Evolutionary conservation across 768 basidiomycete species (phyloP), one percentile per base, ranked within the genome.

Genomic region (Collybia sp.): DNA sequence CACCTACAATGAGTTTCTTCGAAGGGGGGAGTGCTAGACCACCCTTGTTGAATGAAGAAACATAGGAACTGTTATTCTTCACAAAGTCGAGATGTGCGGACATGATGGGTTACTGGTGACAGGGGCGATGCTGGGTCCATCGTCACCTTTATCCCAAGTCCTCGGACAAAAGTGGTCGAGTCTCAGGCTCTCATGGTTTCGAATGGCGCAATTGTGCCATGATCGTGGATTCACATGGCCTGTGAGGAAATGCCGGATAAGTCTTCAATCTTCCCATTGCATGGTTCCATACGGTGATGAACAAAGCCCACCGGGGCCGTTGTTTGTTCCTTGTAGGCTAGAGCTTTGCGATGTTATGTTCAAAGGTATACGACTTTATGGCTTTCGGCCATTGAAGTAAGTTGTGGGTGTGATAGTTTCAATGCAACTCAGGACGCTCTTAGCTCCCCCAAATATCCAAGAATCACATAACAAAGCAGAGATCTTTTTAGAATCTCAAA

Each of bases 1-100:
- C 42, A 66, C 67, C 63, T 46, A 66, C 53, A 35, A 58, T 56
- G 16, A 63, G 49, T 35, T 62, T 62, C 53, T 67, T 70, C 2
- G 63, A 54, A 1, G 70, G 70, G 13, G 67, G 67, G 31, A 70
- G 45, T 4, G 57, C 44, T 25, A 70, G 55, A 37, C 58, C 44
- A 12, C 68, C 67, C 55, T 77, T 72, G 50, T 70, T 63, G 50
- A 80, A 80, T 44, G 52, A 59, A 18, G 70, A 61, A 44, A 59
- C 71, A 57, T 82, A 83, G 16, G 54, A 42, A 40, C 65, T 64
- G 57, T 81, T 82, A 15, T 66, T 62, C 40, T 61, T 43, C 15
- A 52, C 44, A 50, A 78, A 75, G 12, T 67, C 55, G 43, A 61
- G 52, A 52, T 63, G 55, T 32, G 51, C 58, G 36, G 63, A 51